These are phyloP conservation scores for Pichia occidentalis DNA, from an alignment of 805 yeast genomes.

Conservation along the genomic window DNA sequence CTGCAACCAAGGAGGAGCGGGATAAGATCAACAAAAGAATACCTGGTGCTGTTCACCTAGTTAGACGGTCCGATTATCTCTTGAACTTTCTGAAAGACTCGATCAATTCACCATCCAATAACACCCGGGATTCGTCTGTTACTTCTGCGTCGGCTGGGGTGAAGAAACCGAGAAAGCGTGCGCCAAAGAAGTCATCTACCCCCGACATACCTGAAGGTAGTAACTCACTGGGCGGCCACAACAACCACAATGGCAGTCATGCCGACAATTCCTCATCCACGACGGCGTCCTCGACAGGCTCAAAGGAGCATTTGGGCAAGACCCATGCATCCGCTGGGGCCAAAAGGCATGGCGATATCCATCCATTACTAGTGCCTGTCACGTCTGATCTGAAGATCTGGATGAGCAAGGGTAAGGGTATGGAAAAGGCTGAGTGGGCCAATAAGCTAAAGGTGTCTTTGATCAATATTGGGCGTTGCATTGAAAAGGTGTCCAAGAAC, in stretches of 20 bases:
- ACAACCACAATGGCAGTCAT: neutral
- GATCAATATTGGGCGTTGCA: slow-evolving; percentile 27
- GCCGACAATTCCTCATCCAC: neutral
- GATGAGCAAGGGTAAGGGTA: slow-evolving; percentile 29
- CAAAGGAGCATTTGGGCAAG: slow-evolving; percentile 4
- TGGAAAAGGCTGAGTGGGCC: slow-evolving; percentile 30
- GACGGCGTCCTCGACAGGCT: neutral
- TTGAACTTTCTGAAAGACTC: slow-evolving; percentile 58
- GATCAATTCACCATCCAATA: slow-evolving; percentile 8
- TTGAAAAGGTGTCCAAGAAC: slow-evolving; percentile 22
- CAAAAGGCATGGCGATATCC: slow-evolving; percentile 11
- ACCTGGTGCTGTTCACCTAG: slow-evolving; percentile 89
- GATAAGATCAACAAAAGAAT: slow-evolving; percentile 49
- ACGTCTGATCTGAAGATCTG: slow-evolving; percentile 26
- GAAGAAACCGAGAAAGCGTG: slow-evolving; percentile 19
- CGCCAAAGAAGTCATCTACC: slow-evolving; percentile 20
- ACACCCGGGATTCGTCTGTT: neutral
- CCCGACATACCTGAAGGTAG: slow-evolving; percentile 14
- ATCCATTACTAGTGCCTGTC: slow-evolving; percentile 25
- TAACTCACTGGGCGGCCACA: too few species aligned
- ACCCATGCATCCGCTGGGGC: slow-evolving; percentile 14
- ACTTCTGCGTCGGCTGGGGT: slow-evolving; percentile 11
- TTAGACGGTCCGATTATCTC: slow-evolving; percentile 85
- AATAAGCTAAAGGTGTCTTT: slow-evolving; percentile 24
- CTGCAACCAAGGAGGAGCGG: slow-evolving; percentile 33